These are phyloP conservation scores for Cladosporium cucumerinum DNA, from an alignment of 2,329 filamentous ascomycete species.

Conservation along the genomic window DNA sequence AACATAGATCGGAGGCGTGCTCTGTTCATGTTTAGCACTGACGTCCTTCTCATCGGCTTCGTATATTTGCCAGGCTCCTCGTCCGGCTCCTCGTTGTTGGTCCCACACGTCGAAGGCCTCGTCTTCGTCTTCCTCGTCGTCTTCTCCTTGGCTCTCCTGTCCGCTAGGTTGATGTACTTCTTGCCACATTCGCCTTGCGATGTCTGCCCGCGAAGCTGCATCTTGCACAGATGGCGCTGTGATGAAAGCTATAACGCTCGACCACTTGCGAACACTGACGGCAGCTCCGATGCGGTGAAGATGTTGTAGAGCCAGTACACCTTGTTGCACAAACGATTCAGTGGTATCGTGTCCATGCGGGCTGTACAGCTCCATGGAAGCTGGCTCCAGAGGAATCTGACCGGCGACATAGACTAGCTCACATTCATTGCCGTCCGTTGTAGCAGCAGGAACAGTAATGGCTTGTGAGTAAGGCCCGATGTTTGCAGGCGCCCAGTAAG, in stretches of 20 bases:
- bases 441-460: constrained; percentile 50
- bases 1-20: constrained; percentile 65
- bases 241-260: constrained; percentile 72
- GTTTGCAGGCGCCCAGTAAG: constrained; percentile 97
- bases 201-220: constrained; percentile 31
- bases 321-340: constrained; percentile 47
- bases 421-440: constrained; percentile 21
- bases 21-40: background rate
- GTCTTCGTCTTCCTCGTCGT: constrained; percentile 41
- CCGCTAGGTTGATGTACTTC: background rate
- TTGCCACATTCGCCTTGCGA: constrained; percentile 31
- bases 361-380: constrained; percentile 63
- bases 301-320: constrained; percentile 77
- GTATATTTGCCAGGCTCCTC: constrained; percentile 25
- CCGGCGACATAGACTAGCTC: constrained; percentile 69
- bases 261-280: constrained; percentile 71
- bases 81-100: constrained; percentile 48
- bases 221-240: constrained; percentile 35
- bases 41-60: constrained; percentile 29
- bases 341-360: background rate
- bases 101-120: constrained; percentile 65
- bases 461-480: constrained; percentile 97
- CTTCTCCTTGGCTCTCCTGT: constrained; percentile 25
- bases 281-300: constrained; percentile 77
- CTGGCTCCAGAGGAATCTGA: constrained; percentile 83